Evolutionary conservation across 2,329 filamentous ascomycete genomes (phyloP).

Genomic region (Penicillium janthinellum): DNA sequence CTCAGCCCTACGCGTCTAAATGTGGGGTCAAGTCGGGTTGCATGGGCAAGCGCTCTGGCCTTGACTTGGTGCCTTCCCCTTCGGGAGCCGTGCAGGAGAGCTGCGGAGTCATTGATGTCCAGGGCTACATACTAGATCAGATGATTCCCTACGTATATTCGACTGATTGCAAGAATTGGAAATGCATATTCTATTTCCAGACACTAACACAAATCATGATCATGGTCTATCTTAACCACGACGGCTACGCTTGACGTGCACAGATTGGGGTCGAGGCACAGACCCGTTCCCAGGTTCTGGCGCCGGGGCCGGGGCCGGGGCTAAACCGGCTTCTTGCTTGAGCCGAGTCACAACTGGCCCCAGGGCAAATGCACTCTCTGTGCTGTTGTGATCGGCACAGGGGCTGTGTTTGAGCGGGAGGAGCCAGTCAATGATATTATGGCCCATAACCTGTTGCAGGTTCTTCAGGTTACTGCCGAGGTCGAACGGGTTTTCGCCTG

Average conservation of each 20-base stretch:
- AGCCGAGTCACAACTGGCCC: slow-evolving; percentile 63
- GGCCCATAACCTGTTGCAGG: slow-evolving; percentile 78
- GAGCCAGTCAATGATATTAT: slow-evolving; percentile 72
- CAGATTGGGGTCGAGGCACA: not conserved
- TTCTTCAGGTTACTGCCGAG: slow-evolving; percentile 68
- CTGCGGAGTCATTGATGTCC: not conserved
- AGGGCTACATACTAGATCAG: too few relatives aligned
- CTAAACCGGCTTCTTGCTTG: slow-evolving; percentile 49
- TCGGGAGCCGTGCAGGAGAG: not conserved
- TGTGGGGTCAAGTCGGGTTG: not conserved
- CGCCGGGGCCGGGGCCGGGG: slow-evolving; percentile 9
- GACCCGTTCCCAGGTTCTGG: slow-evolving; percentile 2
- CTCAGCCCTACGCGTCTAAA: slow-evolving; percentile 6
- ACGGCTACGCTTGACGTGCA: not conserved
- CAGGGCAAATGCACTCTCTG: slow-evolving; percentile 68
- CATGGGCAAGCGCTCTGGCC: not conserved
- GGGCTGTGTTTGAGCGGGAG: slow-evolving; percentile 75
- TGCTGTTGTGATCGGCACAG: slow-evolving; percentile 67
- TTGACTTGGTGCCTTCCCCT: not conserved
- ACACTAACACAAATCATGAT: not conserved
- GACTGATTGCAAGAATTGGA: not conserved
- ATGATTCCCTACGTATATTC: not conserved
- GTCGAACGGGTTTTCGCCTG: slow-evolving; percentile 84
- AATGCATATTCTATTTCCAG: slow-evolving; percentile 3
- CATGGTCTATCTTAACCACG: not conserved